Conservation (phyloP, 441 rosid species). For the Lepidium campestre region DNA sequence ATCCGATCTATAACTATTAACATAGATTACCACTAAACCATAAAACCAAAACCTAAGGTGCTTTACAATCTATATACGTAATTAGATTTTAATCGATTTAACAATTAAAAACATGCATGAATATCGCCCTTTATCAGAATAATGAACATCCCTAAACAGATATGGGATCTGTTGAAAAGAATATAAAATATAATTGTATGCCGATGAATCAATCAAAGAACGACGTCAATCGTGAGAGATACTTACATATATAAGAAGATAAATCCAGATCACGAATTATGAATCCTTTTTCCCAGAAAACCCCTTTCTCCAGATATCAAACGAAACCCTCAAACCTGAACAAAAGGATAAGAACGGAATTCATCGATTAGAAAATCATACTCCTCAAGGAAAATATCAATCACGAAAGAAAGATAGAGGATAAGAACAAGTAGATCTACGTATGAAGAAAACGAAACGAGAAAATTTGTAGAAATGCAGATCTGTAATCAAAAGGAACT, state of each 20-base stretch:
- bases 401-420: background rate
- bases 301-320: conserved; percentile 21
- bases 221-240: background rate
- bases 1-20: background rate
- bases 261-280: background rate
- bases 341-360: background rate
- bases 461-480: background rate
- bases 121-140: background rate
- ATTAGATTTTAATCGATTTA: background rate
- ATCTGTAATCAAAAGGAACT: background rate
- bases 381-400: background rate
- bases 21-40: background rate
- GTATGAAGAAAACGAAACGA: background rate
- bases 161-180: background rate
- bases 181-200: background rate
- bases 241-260: conserved; percentile 9
- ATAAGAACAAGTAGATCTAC: background rate
- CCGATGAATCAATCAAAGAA: background rate
- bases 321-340: conserved; percentile 26
- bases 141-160: background rate
- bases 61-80: background rate
- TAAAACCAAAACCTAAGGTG: background rate
- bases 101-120: background rate
- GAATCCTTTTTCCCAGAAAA: background rate
- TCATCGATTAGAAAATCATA: background rate